Base-by-base conservation (phyloP, 495 filamentous ascomycete genomes). In the Aspergillus nidulans region DNA sequence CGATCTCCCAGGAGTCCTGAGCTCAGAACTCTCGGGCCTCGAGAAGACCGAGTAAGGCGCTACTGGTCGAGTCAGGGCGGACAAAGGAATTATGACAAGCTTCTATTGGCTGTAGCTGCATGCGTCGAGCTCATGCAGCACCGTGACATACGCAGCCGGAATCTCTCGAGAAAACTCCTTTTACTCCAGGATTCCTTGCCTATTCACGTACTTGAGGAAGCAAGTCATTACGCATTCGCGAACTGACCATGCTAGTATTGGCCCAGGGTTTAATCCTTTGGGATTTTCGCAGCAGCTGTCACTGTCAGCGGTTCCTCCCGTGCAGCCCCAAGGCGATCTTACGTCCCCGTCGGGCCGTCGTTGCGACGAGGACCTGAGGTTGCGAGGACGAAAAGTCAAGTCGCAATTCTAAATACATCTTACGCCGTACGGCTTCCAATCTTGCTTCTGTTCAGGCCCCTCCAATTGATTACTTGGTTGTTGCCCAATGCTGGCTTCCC, bases 261-360 rank as follows among this genome's bases (percentile, higher is more conserved):
- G 13, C 20, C 26, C 45, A 38, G 52, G 41, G 16, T 39, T 8
- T 51, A 34, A 52, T 41, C 36, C 49, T 52, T 24, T n/a, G 30
- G 49, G 45, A 49, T 32, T 23, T 41, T 45, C 18, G 36, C 42
- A 30, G 39, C 45, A 55, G 44, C 44, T 55, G 47, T 49, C 46
- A 51, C 7, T 51, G 44, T 36, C 45, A 43, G 38, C 45, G 53
- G 53, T 56, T 43, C 34, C 30, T 49, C 53, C 53, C 53, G 53
- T 39, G 28, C 53, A 49, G 43, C 20, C n/a, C 41, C 20, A 40
- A 25, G 36, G 26, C 38, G 36, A 40, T 51, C 48, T 36, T 19
- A 32, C 36, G 4, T 42, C 38, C 9, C 48, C 9, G 30, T 5
- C 9, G 30, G 30, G 30, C 19, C 30, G 10, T 18, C 30, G n/a